Evolutionary conservation across 768 basidiomycete species (phyloP).

Genomic region (Podaxis rugospora): DNA sequence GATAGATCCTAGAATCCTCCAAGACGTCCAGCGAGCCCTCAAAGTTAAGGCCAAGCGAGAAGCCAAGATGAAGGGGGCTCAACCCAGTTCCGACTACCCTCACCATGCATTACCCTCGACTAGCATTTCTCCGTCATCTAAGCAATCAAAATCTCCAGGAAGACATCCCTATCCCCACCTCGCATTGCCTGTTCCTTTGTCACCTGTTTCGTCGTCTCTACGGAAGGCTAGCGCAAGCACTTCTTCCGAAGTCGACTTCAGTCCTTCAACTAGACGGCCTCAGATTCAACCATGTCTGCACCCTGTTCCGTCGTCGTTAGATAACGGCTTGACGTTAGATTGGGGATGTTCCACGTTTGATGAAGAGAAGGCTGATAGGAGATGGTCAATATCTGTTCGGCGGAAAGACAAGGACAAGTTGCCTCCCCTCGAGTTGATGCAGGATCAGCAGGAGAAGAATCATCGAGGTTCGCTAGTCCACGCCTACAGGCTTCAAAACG

Average conservation of each 20-base stretch:
- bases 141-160: constrained; percentile 23
- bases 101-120: constrained; percentile 12
- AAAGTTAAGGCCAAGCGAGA: constrained; percentile 72
- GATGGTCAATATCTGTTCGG: constrained; percentile 59
- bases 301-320: constrained; percentile 65
- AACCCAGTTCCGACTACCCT: constrained; percentile 12
- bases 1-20: constrained; percentile 73
- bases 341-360: constrained; percentile 60
- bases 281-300: constrained; percentile 33
- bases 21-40: constrained; percentile 75
- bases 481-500: background rate
- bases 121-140: constrained; percentile 14
- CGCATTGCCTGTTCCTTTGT: constrained; percentile 20
- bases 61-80: constrained; percentile 43
- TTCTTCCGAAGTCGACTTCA: constrained; percentile 61
- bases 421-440: constrained; percentile 35
- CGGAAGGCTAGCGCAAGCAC: constrained; percentile 24
- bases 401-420: constrained; percentile 52
- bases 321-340: constrained; percentile 69
- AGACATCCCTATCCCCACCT: constrained; percentile 16
- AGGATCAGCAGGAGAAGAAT: constrained; percentile 56
- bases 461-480: constrained; percentile 43
- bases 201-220: constrained; percentile 21
- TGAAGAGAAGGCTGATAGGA: constrained; percentile 53
- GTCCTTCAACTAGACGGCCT: constrained; percentile 49